These are phyloP conservation scores for Tolypocladium tropicale DNA, from an alignment of 2,329 filamentous ascomycete genomes.

Conservation along the genomic window DNA sequence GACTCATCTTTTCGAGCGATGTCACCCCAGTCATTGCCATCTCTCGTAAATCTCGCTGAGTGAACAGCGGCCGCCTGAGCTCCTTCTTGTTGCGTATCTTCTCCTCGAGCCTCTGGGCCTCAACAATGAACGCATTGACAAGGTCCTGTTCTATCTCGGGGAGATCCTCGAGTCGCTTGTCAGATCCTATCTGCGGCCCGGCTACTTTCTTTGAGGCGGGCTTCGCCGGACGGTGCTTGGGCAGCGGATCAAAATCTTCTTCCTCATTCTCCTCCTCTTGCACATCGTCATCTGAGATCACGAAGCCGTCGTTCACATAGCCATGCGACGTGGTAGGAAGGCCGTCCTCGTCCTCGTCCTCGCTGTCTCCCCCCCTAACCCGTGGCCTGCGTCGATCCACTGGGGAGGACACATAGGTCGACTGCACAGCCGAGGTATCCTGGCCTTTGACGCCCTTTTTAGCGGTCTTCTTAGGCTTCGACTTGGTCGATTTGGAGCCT, in stretches of 20 bases:
- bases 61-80: constrained; percentile 53
- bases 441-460: constrained; percentile 25
- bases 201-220: constrained; percentile 16
- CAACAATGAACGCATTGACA: constrained; percentile 53
- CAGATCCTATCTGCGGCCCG: constrained; percentile 48
- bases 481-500: constrained; percentile 17
- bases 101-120: constrained; percentile 51
- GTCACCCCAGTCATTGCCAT: constrained; percentile 64
- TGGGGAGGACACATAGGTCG: constrained; percentile 43
- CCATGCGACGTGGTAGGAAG: constrained; percentile 32
- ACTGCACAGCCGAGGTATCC: constrained; percentile 29
- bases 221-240: constrained; percentile 25
- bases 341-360: constrained; percentile 28
- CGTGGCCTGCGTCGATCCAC: constrained; percentile 23
- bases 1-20: constrained; percentile 48
- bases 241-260: constrained; percentile 36
- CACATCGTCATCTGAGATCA: constrained; percentile 28
- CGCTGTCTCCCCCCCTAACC: constrained; percentile 13
- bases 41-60: constrained; percentile 56
- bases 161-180: constrained; percentile 42
- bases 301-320: constrained; percentile 40
- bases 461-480: constrained; percentile 22
- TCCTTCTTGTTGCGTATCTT: constrained; percentile 48
- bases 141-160: constrained; percentile 51
- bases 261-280: constrained; percentile 26